Evolutionary conservation across 2,329 filamentous ascomycete genomes (phyloP).

Genomic region (Aureobasidium sp.): DNA sequence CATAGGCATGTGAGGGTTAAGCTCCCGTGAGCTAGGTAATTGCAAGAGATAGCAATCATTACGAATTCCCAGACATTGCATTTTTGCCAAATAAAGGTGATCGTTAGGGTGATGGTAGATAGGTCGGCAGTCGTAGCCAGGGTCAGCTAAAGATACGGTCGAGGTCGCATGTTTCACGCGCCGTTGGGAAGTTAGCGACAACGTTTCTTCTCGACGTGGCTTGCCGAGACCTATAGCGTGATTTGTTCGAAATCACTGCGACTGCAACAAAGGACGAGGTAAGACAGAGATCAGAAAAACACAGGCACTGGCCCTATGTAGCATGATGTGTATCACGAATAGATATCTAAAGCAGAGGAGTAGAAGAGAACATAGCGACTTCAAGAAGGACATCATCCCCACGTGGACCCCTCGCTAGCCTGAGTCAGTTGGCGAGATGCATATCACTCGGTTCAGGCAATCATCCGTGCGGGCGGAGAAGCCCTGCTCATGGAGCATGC

Average conservation of each 20-base stretch:
- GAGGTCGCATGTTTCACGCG: slow-evolving; percentile 3
- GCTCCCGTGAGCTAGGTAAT: background rate
- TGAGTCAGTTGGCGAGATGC: background rate
- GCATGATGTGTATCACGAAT: background rate
- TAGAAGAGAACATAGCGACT: background rate
- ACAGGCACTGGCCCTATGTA: background rate
- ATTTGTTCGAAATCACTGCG: background rate
- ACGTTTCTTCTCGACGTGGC: slow-evolving; percentile 5
- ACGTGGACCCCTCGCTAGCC: background rate
- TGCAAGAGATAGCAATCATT: background rate
- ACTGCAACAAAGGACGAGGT: background rate
- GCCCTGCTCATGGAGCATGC: background rate
- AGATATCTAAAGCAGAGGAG: background rate
- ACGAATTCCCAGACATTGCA: background rate
- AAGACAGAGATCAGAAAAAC: background rate
- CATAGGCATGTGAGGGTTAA: background rate
- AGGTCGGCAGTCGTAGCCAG: background rate
- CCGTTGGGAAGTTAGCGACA: slow-evolving; percentile 1
- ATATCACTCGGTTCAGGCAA: background rate
- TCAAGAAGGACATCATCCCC: background rate
- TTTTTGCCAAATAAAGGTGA: background rate
- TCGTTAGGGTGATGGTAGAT: background rate
- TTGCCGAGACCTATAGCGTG: background rate
- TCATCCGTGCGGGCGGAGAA: background rate
- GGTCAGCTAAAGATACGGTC: background rate